A percentile compares a stretch with the other conserved stretches of the same genome.
These are phyloP conservation scores for Vanrija humicola DNA, from an alignment of 1,284 basidiomycete species.

Conservation along the genomic window DNA sequence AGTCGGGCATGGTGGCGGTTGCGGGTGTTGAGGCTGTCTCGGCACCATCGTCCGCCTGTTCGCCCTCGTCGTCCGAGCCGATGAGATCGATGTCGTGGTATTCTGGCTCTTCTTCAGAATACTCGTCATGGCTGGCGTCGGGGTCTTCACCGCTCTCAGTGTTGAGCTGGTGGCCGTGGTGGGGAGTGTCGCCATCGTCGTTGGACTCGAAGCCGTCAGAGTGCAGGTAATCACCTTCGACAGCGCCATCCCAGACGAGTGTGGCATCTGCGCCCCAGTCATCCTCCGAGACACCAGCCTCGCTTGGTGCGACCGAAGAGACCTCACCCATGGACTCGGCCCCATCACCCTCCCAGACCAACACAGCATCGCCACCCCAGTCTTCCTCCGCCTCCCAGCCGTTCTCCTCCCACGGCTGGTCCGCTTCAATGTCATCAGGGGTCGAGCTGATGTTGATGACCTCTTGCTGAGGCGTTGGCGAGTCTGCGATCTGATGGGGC, in stretches of 20 bases:
- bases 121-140: conserved; percentile 2
- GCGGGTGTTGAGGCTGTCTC: conserved; percentile 1
- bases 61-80: conserved; percentile 9
- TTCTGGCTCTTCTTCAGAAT: neutral
- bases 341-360: conserved; percentile 14
- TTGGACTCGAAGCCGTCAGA: neutral
- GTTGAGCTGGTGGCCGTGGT: too few species aligned
- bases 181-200: neutral
- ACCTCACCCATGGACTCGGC: neutral
- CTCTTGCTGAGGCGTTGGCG: neutral
- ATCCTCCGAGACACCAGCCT: neutral
- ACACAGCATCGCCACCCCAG: conserved; percentile 25
- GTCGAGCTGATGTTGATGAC: conserved; percentile 2
- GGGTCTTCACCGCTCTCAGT: neutral
- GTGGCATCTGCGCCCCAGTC: conserved; percentile 1
- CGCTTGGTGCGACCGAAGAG: neutral
- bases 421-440: neutral
- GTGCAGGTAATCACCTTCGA: conserved; percentile 5
- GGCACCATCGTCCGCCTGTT: conserved; percentile 1
- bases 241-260: conserved; percentile 6
- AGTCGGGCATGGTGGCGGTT: conserved; percentile 39
- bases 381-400: neutral
- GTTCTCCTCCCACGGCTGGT: neutral
- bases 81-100: conserved; percentile 4
- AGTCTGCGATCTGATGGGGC: too few species aligned